Evolutionary conservation across 106 monocot species (phyloP), one percentile per base, ranked within the genome.

Genomic region (Dendrobium chrysotoxum): DNA sequence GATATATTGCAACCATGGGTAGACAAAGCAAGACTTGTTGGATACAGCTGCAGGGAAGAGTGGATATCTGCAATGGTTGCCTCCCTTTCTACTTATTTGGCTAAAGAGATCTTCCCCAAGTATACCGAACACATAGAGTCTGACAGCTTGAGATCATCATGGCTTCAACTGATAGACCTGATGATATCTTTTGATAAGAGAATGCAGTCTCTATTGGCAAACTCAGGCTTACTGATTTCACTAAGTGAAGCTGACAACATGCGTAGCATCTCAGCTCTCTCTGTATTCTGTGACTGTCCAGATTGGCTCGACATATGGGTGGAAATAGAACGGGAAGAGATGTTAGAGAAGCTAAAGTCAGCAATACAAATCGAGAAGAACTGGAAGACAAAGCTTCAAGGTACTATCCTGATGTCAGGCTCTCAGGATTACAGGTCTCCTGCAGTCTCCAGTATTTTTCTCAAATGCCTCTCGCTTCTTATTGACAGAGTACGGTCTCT

Each of bases 41-140:
- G 95, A 23, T 95, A 89, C 80, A 99, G 98, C 86, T 98, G 94
- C 86, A 88, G 95, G 83, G 98, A 95, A 79, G 98, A 98, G 83
- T 98, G 98, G 98, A 87, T 95, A 82, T 84, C 91, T 55, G 87
- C 92, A 80, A 91, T 92, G 85, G 89, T 89, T 31, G 81, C 89
- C 38, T 86, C 92, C 40, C 74, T 95, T 31, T 86, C 85, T 12
- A 91, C 89, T 46, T 98, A 88, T 70, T 78, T 98, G 83, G 86
- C 92, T 11, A 98, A 90, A 87, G 98, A 92, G 74, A 84, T 95
- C 4, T 91, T 98, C 45, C 91, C 92, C 4, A 86, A 77, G 5
- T 91, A 92, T 85, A 75, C 88, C 72, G 81, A 83, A 39, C 77
- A 89, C 57, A 80, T 95, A 58, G 82, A 92, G 79, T 84, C 85